Conservation (phyloP, 371 early-diverging fungal genomes). For the Apophysomyces variabilis region DNA sequence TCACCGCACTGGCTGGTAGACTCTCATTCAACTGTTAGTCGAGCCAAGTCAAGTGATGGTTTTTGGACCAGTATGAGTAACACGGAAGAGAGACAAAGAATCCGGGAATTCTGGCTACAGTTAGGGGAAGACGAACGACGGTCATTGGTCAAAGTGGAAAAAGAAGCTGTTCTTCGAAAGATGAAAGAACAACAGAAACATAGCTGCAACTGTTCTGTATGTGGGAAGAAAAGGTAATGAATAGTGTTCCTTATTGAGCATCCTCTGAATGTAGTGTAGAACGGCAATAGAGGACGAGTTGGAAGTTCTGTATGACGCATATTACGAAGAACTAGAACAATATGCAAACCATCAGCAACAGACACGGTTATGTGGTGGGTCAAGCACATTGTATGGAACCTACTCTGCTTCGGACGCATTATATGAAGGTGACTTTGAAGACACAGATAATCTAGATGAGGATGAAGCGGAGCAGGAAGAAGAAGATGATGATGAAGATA, state of each 20-base stretch:
- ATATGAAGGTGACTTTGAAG: constrained; percentile 5
- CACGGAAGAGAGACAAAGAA: constrained; percentile 80
- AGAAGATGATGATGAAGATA: constrained; percentile 57
- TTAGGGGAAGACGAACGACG: constrained; percentile 85
- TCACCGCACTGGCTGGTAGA: constrained; percentile 17
- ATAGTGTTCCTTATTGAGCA: neutral
- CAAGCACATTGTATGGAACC: constrained; percentile 7
- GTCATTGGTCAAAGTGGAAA: constrained; percentile 85
- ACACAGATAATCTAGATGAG: constrained; percentile 41
- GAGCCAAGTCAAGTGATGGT: constrained; percentile 8
- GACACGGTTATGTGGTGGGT: constrained; percentile 38
- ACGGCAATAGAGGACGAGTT: constrained; percentile 91
- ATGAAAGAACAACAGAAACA: constrained; percentile 94
- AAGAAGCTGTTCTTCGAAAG: constrained; percentile 88
- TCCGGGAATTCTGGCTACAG: constrained; percentile 91
- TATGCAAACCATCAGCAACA: constrained; percentile 82
- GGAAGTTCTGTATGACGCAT: constrained; percentile 89
- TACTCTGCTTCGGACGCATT: neutral
- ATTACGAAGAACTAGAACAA: constrained; percentile 89
- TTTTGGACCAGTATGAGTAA: constrained; percentile 79
- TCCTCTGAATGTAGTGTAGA: constrained; percentile 42
- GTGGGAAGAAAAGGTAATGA: constrained; percentile 81
- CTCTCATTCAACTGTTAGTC: constrained; percentile 10
- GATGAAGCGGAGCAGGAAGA: constrained; percentile 56
- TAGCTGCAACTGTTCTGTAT: constrained; percentile 87